Base-by-base conservation (phyloP, 495 filamentous ascomycete species). In the Aspergillus funiculosus region DNA sequence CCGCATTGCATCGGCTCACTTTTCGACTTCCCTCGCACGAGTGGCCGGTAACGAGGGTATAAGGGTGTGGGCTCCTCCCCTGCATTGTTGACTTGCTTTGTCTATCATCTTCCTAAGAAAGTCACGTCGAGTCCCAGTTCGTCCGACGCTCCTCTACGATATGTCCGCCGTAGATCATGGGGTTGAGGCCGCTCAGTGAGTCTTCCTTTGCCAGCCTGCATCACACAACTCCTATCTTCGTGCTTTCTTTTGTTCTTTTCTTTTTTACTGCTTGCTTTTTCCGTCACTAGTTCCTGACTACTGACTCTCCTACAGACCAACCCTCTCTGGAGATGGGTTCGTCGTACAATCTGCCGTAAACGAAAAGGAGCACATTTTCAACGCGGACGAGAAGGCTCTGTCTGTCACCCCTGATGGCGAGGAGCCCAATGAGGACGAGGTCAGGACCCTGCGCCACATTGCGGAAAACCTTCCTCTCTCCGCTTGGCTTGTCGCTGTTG, bases 401-500 rank as follows among this genome's bases (percentile, higher is more conserved):
- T 11, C 48, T 17, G 32, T 38, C 15, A 70, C 71, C 5, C 53
- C 64, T 6, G 73, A 77, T 53, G 72, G 72, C 18, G 69, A 69
- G 18, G 74, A 76, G 48, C 76, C 77, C 17, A 80, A 63, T n/a
- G 71, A 76, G 4, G 56, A 73, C 9, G 79, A 83, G 57, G 68
- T 64, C 54, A 57, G 49, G 7, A 63, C 63, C 5, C 59, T 82
- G 14, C 72, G 74, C 22, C 70, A 74, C 39, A 59, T 83, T 18
- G 63, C 78, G 3, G 78, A 80, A 54, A 74, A 73, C 51, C 52
- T 83, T 25, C 78, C 79, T 6, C 24, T 65, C 48, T 72, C 73
- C 5, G 74, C 78, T 38, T 84, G 75, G 67, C 60, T 82, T 34
- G 76, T 85, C 18, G 77, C 76, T 4, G 41, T 80, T 28, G 74